These are phyloP conservation scores for Colletotrichum coccodes DNA, from an alignment of 2,329 filamentous ascomycete genomes.

Conservation along the genomic window DNA sequence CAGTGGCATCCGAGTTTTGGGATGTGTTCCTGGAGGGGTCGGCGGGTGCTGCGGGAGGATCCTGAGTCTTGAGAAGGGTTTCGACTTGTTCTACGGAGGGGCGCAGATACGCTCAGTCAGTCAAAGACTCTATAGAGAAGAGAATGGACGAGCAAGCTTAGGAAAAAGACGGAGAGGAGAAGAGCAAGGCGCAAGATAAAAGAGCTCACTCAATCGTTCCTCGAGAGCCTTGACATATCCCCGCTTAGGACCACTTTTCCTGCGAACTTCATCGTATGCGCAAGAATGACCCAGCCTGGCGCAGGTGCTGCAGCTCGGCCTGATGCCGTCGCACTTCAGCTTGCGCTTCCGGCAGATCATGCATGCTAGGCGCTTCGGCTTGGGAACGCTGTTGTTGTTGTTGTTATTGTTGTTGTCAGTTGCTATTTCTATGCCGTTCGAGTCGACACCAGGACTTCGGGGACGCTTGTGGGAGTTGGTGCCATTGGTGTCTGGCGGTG, in stretches of 20 bases:
- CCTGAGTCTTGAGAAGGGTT: slow-evolving; percentile 85
- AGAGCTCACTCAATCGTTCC: slow-evolving; percentile 82
- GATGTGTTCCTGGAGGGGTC: slow-evolving; percentile 48
- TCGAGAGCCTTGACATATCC: slow-evolving; percentile 96
- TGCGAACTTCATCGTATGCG: slow-evolving; percentile 90
- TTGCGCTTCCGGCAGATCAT: slow-evolving; percentile 94
- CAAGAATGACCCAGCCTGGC: slow-evolving; percentile 87
- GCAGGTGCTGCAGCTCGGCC: slow-evolving; percentile 90
- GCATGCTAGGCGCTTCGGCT: slow-evolving; percentile 94
- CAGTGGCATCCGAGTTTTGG: slow-evolving; percentile 40
- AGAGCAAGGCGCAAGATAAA: neutral
- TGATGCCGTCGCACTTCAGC: slow-evolving; percentile 85
- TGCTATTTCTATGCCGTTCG: slow-evolving; percentile 51
- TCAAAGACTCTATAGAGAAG: neutral
- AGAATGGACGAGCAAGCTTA: slow-evolving; percentile 3
- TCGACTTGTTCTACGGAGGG: slow-evolving; percentile 83
- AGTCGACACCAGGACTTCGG: slow-evolving; percentile 43
- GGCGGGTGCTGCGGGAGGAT: slow-evolving; percentile 50
- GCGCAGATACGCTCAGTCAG: slow-evolving; percentile 18
- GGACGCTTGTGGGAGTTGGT: slow-evolving; percentile 30
- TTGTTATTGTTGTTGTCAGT: slow-evolving; percentile 64
- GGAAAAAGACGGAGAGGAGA: neutral
- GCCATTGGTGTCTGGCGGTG: slow-evolving; percentile 33
- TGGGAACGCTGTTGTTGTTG: slow-evolving; percentile 67
- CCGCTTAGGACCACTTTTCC: slow-evolving; percentile 94